Evolutionary conservation across 495 filamentous ascomycete genomes (phyloP), one percentile per base, ranked within the genome.

Genomic region (Penicillium tannophilum): DNA sequence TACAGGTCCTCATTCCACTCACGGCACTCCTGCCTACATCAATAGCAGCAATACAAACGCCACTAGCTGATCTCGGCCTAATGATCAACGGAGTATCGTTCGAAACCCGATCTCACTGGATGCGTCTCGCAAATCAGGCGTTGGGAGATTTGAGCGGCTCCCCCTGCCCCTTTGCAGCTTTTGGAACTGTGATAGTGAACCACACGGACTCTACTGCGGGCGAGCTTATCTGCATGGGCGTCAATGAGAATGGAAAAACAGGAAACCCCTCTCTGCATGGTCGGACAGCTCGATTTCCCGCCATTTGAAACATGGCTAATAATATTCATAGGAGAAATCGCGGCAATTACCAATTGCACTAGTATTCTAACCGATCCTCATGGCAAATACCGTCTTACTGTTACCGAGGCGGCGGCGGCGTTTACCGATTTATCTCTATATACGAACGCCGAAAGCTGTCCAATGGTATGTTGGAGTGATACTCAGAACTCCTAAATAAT

Each of bases 381-480:
- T 3, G 80, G 79, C 0, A 63, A 62, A 0, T 82, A 79, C 62
- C 75, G 71, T 11, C 63, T 84, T 16, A 72, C 52, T 6, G 57
- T 75, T 0, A 45, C 68, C 17, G 74, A 72, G 52, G 72, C 76
- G 0, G 47, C 74, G 11, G 69, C 60, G 20, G 82, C 81, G 17
- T 84, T 79, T 53, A 44, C 61, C n/a, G 54, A 75, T 35, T 60
- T 86, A 17, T 71, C 73, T 9, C 66, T 84, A 5, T 86, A 86
- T 67, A 86, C 82, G 8, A 84, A 80, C 64, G 81, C 76, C 6
- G 81, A 84, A 61, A 77, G 76, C 54, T 86, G 83, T 65, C 80
- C 81, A 8, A 86, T 84, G 77, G 72, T 76, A 58, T 52, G 55
- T 53, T 16, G 9, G 46, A 6, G 6, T 23, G 20, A 23, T 30